A percentile compares a stretch with the other conserved stretches of the same genome.
These are phyloP conservation scores for Cryphonectria naterciae DNA, from an alignment of 2,329 filamentous ascomycete species.

Conservation along the genomic window DNA sequence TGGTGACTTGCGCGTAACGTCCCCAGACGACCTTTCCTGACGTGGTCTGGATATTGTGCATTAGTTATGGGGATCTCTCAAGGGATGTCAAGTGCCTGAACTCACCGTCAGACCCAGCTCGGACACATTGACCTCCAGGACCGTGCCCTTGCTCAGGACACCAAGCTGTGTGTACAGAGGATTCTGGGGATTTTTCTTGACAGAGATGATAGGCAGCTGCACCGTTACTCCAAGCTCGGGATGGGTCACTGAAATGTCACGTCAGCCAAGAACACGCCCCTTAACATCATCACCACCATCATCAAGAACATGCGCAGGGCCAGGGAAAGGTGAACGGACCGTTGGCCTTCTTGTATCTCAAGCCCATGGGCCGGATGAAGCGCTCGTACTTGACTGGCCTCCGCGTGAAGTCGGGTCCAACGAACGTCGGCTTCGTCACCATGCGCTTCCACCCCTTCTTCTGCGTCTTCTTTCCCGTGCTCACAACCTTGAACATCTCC, in stretches of 20 bases:
- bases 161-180: conserved; percentile 92
- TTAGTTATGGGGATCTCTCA: not conserved
- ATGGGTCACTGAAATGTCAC: conserved; percentile 59
- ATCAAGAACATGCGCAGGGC: not conserved
- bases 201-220: conserved; percentile 74
- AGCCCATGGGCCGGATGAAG: conserved; percentile 54
- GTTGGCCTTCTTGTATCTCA: conserved; percentile 52
- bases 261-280: not conserved
- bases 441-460: conserved; percentile 72
- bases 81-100: not conserved
- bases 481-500: conserved; percentile 88
- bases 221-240: conserved; percentile 86
- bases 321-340: not conserved
- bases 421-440: conserved; percentile 84
- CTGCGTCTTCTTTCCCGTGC: conserved; percentile 91
- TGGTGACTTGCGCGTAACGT: conserved; percentile 74
- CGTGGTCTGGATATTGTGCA: conserved; percentile 61
- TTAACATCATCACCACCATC: too few species aligned
- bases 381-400: conserved; percentile 79
- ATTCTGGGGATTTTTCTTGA: conserved; percentile 80
- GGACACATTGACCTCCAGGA: conserved; percentile 88
- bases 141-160: conserved; percentile 80
- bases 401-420: conserved; percentile 84
- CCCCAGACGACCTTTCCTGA: conserved; percentile 95
- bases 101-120: conserved; percentile 77